Conservation (phyloP, 345 rosid genomes). For the Eucalyptus sp. region DNA sequence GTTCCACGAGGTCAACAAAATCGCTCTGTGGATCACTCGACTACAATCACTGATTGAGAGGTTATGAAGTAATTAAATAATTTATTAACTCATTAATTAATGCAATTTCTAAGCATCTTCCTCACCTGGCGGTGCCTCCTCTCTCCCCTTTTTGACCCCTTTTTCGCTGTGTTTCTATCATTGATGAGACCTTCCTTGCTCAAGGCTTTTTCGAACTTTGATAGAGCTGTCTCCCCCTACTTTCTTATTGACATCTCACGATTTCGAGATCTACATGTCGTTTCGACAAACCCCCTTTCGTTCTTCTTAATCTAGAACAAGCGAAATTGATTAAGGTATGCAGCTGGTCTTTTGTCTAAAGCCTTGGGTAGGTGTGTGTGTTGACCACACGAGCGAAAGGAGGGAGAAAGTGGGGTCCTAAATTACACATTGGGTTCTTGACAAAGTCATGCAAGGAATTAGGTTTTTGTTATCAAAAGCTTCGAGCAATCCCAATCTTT, state of each 20-base stretch:
- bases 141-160: not conserved
- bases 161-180: not conserved
- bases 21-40: not conserved
- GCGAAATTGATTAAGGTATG: not conserved
- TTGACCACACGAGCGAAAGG: not conserved
- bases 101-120: not conserved
- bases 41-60: not conserved
- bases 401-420: not conserved
- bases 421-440: not conserved
- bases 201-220: not conserved
- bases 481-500: not conserved
- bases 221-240: not conserved
- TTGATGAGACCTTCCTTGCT: not conserved
- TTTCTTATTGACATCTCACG: not conserved
- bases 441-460: not conserved
- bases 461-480: not conserved
- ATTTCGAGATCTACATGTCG: not conserved
- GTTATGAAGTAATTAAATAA: not conserved
- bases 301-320: not conserved
- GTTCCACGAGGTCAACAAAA: not conserved
- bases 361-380: not conserved
- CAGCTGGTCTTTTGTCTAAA: not conserved
- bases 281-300: not conserved
- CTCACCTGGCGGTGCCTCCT: not conserved
- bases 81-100: not conserved